Base-by-base conservation (phyloP, 441 rosid genomes). In the Arabidopsis hybrid region DNA sequence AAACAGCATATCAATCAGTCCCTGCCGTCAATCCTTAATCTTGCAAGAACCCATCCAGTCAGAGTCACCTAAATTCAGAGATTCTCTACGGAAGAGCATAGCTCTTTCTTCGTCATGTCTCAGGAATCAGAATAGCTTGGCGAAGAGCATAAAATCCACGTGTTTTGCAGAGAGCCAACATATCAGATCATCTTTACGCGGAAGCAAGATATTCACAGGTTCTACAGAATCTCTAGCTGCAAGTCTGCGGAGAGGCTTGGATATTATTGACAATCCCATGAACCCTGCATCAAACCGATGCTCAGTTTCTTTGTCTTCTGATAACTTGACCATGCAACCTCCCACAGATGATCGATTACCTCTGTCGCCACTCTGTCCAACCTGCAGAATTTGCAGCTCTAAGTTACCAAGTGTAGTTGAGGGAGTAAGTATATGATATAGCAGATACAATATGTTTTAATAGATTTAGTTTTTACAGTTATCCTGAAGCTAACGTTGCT, bases 231-330 rank as follows among this genome's bases (percentile, higher is more conserved):
- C 90, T 69, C 81, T 95, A 81, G 98, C 97, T 45, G 94, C 94
- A 17, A 93, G 98, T 81, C 97, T 95, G 64, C 91, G 80, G 50
- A 91, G 94, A 80, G 98, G 99, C 74, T 76, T 91, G 86, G 87
- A 91, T 81, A 85, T 89, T 65, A 93, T 95, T 78, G 97, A 90
- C 67, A 51, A 72, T 80, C 93, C 92, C 64, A 76, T 63, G 68
- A 89, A 78, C 83, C 80, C 86, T 60, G 83, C 73, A 42, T 81
- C 88, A 47, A 82, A 74, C 77, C 81, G 87, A 75, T 87, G 93
- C 69, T 79, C 92, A 71, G 85, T 88, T 71, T 79, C 89, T n/a
- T 89, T 91, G 77, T 91, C 97, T 39, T 91, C 91, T 68, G 96
- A 89, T 73, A 86, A 88, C 83, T 82, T 92, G 79, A 79, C 88